These are phyloP conservation scores for Gilbertella persicaria DNA, from an alignment of 371 early-diverging fungal species.

Conservation along the genomic window DNA sequence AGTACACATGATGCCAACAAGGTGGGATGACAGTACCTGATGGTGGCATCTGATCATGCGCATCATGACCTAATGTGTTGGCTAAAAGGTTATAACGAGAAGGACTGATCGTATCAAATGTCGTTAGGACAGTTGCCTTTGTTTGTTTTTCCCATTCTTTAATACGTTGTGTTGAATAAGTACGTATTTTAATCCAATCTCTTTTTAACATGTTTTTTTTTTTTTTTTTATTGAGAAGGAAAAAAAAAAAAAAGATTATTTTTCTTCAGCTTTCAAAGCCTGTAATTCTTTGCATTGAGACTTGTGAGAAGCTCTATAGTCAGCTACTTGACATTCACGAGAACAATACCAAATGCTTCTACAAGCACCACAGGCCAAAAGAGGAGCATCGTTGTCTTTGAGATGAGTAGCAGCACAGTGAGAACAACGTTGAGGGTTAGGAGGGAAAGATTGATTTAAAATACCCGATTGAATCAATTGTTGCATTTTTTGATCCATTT, in stretches of 20 bases:
- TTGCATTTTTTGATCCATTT: slow-evolving; percentile 42
- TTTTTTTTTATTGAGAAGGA: no score
- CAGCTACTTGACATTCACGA: slow-evolving; percentile 61
- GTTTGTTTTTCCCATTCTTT: neutral
- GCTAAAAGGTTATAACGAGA: slow-evolving; percentile 34
- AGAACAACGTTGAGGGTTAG: slow-evolving; percentile 52
- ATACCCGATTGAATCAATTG: slow-evolving; percentile 48
- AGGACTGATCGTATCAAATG: neutral
- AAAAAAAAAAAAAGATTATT: slow-evolving; percentile 1
- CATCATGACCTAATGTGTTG: slow-evolving; percentile 29
- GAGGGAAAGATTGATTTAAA: slow-evolving; percentile 38
- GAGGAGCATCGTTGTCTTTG: slow-evolving; percentile 52
- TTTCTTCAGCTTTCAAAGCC: slow-evolving; percentile 13
- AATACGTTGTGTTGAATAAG: neutral
- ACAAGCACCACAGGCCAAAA: slow-evolving; percentile 64
- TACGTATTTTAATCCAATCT: neutral
- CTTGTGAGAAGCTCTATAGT: slow-evolving; percentile 58
- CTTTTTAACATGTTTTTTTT: neutral
- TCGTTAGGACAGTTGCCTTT: neutral
- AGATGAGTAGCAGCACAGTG: slow-evolving; percentile 53
- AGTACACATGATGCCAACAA: slow-evolving; percentile 79
- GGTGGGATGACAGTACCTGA: slow-evolving; percentile 61
- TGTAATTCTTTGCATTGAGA: slow-evolving; percentile 44
- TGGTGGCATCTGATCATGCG: slow-evolving; percentile 11
- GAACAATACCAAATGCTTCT: slow-evolving; percentile 65